Evolutionary conservation across 2,329 filamentous ascomycete species (phyloP).

Genomic region (Penicillium sclerotigenum): DNA sequence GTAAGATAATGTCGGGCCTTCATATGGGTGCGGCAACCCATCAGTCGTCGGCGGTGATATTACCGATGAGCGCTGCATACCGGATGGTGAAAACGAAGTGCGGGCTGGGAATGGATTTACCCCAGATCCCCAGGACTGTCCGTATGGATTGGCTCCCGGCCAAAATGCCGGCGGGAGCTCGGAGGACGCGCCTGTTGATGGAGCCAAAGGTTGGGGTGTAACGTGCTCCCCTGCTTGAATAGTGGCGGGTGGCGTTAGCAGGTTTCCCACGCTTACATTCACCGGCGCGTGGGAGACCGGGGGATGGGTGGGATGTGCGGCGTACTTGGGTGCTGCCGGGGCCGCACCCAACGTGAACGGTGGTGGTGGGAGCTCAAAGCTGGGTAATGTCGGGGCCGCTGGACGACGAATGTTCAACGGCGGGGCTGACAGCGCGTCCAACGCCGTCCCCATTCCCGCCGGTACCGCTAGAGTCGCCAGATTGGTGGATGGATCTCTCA

Average conservation of each 20-base stretch:
- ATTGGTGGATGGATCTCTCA: conserved; percentile 49
- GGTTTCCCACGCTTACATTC: conserved; percentile 57
- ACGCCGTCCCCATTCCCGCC: conserved; percentile 60
- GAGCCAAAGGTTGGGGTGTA: conserved; percentile 51
- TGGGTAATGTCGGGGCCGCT: conserved; percentile 65
- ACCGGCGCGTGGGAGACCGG: conserved; percentile 42
- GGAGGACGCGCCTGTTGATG: conserved; percentile 45
- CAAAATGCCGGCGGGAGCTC: conserved; percentile 56
- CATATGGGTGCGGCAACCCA: conserved; percentile 65
- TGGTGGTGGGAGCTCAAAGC: conserved; percentile 66
- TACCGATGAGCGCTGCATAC: conserved; percentile 51
- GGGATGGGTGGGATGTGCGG: conserved; percentile 34
- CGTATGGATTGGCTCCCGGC: conserved; percentile 58
- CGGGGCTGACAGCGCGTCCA: conserved; percentile 59
- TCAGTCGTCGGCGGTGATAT: conserved; percentile 61
- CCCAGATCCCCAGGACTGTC: conserved; percentile 46
- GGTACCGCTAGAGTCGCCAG: conserved; percentile 62
- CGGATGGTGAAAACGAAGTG: conserved; percentile 58
- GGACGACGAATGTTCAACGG: conserved; percentile 70
- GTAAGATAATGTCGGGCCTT: conserved; percentile 59
- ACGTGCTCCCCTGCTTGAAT: conserved; percentile 51
- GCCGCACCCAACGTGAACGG: conserved; percentile 45
- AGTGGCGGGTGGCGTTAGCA: conserved; percentile 60
- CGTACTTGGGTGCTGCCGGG: conserved; percentile 51
- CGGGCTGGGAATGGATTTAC: conserved; percentile 45